These are phyloP conservation scores for Psilocybe azurescens DNA, from an alignment of 768 basidiomycete genomes.

Conservation along the genomic window DNA sequence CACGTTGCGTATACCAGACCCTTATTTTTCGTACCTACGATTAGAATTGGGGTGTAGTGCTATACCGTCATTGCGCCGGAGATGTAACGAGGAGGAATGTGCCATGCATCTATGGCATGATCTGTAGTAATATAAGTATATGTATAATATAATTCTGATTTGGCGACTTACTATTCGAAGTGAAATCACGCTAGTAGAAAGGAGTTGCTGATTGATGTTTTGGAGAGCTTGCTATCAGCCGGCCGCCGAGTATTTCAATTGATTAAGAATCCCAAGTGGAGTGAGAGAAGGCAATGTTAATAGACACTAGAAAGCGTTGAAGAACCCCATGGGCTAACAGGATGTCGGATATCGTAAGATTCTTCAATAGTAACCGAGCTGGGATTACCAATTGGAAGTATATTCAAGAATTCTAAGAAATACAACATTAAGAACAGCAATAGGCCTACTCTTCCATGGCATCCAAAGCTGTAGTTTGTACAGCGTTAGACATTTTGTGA, in stretches of 20 bases:
- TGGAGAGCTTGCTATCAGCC: neutral
- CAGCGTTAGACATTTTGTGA: slow-evolving; percentile 3
- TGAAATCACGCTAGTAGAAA: neutral
- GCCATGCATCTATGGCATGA: neutral
- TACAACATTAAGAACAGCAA: neutral
- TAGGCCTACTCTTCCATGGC: slow-evolving; percentile 47
- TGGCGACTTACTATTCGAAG: neutral
- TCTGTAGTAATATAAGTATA: neutral
- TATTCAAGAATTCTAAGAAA: neutral
- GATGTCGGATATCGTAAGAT: neutral
- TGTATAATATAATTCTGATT: neutral
- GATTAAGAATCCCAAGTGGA: neutral
- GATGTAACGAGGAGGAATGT: neutral
- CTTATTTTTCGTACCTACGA: neutral
- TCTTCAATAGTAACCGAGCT: neutral
- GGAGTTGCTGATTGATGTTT: neutral
- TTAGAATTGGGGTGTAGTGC: neutral
- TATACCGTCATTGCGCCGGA: neutral
- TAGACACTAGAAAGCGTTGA: neutral
- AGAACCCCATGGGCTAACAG: neutral
- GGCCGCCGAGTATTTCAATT: neutral
- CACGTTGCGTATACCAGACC: neutral
- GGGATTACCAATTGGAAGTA: neutral
- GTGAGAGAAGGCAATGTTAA: slow-evolving; percentile 1
- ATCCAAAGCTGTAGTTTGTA: slow-evolving; percentile 20